Percentiles rank a stretch among this genome's conserved stretches.
Conservation (phyloP, 805 yeast genomes). For the Candida patagonica region DNA sequence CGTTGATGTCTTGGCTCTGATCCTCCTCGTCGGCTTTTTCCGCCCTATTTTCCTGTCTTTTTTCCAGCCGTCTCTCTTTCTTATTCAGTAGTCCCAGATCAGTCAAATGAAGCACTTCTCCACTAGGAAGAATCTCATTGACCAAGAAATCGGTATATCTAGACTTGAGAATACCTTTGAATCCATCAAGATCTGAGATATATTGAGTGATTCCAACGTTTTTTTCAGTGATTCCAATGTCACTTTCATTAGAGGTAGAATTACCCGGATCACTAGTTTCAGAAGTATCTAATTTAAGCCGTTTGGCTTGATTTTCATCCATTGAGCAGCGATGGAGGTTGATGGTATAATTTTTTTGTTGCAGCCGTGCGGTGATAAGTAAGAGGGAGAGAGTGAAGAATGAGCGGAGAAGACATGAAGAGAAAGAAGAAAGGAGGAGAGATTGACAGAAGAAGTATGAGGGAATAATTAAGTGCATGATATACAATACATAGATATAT, state of each 20-base stretch:
- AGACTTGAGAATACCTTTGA: conserved; percentile 73
- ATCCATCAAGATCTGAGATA: conserved; percentile 52
- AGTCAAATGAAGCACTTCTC: conserved; percentile 60
- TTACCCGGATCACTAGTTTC: not conserved
- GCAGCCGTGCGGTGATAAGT: no score
- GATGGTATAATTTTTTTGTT: no score
- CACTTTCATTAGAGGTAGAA: no score
- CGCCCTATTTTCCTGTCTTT: conserved; percentile 14
- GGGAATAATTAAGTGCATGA: no score
- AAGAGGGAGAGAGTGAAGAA: no score
- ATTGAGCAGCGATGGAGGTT: no score
- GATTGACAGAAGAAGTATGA: no score
- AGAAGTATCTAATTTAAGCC: not conserved
- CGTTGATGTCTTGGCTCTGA: conserved; percentile 17
- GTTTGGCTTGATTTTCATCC: not conserved
- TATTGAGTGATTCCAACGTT: conserved; percentile 86
- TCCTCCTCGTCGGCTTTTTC: conserved; percentile 14
- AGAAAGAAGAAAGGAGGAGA: no score
- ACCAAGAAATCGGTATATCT: conserved; percentile 91
- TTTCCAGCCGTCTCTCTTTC: conserved; percentile 16
- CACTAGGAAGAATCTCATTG: conserved; percentile 67
- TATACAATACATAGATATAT: no score
- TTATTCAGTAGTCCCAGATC: conserved; percentile 56
- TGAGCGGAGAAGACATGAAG: no score
- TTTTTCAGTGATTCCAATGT: conserved; percentile 51